Evolutionary conservation across 108 stramenopile species (phyloP).

Genomic region (Pseudonitzschia delicatissima): DNA sequence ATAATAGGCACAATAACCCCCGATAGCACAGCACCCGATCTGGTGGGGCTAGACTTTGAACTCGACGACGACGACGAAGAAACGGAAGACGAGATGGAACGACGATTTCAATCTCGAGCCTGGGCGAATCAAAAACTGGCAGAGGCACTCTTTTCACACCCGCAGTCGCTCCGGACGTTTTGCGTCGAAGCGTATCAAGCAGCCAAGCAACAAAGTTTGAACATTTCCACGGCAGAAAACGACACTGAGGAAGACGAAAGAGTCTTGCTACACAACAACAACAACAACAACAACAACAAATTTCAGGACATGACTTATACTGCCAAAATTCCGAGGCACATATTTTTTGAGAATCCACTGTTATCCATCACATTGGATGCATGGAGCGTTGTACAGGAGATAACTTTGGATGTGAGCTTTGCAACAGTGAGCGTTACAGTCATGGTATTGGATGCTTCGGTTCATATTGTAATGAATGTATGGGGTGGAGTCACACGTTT

Average conservation of each 20-base stretch:
- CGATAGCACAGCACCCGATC: too few relatives aligned
- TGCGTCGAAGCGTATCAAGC: slow-evolving; percentile 71
- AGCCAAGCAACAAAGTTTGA: slow-evolving; percentile 40
- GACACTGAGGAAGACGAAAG: neutral
- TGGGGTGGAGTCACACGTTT: slow-evolving; percentile 49
- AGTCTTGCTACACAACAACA: neutral
- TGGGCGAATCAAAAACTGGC: slow-evolving; percentile 65
- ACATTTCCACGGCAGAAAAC: neutral
- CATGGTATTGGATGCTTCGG: slow-evolving; percentile 28
- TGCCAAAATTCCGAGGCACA: slow-evolving; percentile 28
- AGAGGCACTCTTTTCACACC: slow-evolving; percentile 74
- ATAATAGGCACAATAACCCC: too few relatives aligned
- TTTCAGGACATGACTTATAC: slow-evolving; percentile 14
- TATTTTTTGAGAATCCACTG: slow-evolving; percentile 53
- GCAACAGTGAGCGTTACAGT: slow-evolving; percentile 44
- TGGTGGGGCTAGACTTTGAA: too few relatives aligned
- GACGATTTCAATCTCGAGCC: neutral
- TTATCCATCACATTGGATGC: slow-evolving; percentile 66
- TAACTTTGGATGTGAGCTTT: slow-evolving; percentile 50
- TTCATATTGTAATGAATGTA: slow-evolving; percentile 19
- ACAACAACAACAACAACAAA: slow-evolving; percentile 5
- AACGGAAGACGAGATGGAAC: neutral
- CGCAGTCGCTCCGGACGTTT: slow-evolving; percentile 62
- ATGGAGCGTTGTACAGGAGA: slow-evolving; percentile 39
- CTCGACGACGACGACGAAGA: neutral